A percentile compares a stretch with the other conserved stretches of the same genome.
Conservation (phyloP, 148 eudicot genomes). For the Cornus controversa region DNA sequence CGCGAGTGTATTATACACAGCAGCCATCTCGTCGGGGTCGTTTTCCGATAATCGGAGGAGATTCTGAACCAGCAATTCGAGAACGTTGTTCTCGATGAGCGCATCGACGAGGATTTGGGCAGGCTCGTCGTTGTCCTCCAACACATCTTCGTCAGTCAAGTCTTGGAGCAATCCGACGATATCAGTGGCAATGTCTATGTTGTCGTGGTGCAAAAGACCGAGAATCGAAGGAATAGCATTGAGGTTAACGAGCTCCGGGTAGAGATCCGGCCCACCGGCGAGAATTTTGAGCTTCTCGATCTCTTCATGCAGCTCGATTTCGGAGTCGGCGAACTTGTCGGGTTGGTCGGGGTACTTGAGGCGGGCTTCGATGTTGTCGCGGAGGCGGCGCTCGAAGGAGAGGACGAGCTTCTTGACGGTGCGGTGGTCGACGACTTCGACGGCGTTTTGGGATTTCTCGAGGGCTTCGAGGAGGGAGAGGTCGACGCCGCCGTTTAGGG, state of each 20-base stretch:
- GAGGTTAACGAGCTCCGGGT: conserved; percentile 67
- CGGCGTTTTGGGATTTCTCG: conserved; percentile 57
- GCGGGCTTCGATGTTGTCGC: conserved; percentile 91
- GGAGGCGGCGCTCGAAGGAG: conserved; percentile 85
- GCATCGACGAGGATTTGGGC: conserved; percentile 72
- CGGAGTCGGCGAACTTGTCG: conserved; percentile 92
- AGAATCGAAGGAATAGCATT: conserved; percentile 65
- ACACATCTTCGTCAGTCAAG: conserved; percentile 77
- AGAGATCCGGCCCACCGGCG: conserved; percentile 79
- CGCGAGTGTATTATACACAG: conserved; percentile 53
- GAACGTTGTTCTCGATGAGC: conserved; percentile 74
- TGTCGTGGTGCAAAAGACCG: conserved; percentile 68
- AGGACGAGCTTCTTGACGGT: conserved; percentile 80
- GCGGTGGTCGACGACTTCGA: conserved; percentile 81
- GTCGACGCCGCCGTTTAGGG: conserved; percentile 42
- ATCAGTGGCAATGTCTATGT: conserved; percentile 75
- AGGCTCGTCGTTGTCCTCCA: conserved; percentile 84
- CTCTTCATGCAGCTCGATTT: conserved; percentile 88
- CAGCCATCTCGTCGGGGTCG: conserved; percentile 73
- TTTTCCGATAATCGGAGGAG: conserved; percentile 56
- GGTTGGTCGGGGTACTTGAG: conserved; percentile 85
- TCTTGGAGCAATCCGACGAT: conserved; percentile 71
- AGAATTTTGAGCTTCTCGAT: conserved; percentile 78
- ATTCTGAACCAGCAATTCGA: conserved; percentile 78
- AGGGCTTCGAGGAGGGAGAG: conserved; percentile 85